Evolutionary conservation across 1,284 basidiomycete species (phyloP).

Genomic region (Austroboletus novae-zelandiae): DNA sequence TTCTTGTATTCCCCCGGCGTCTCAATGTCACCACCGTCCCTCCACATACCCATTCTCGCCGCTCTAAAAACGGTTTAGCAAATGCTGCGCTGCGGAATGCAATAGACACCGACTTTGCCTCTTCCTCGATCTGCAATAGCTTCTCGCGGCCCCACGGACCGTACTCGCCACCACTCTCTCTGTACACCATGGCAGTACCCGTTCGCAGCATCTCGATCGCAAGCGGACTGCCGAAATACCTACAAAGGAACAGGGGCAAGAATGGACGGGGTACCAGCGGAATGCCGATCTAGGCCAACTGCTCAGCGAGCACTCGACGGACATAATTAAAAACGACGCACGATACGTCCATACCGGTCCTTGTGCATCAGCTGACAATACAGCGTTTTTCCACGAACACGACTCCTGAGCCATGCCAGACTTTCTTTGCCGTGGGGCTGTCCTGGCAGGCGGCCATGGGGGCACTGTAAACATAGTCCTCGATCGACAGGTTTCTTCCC

Average conservation of each 20-base stretch:
- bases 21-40: constrained; percentile 53
- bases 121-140: constrained; percentile 55
- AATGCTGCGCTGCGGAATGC: not conserved
- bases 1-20: constrained; percentile 80
- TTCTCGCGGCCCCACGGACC: constrained; percentile 64
- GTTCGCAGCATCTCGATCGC: constrained; percentile 75
- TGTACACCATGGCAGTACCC: constrained; percentile 76
- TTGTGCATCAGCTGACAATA: constrained; percentile 69
- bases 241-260: constrained; percentile 47
- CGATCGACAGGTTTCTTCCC: too few species aligned
- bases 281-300: constrained; percentile 58
- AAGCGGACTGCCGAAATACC: constrained; percentile 49
- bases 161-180: constrained; percentile 76
- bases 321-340: constrained; percentile 32
- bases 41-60: constrained; percentile 73
- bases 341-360: constrained; percentile 83
- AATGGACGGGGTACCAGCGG: constrained; percentile 46
- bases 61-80: constrained; percentile 36
- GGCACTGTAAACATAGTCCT: constrained; percentile 40
- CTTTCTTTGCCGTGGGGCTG: constrained; percentile 75
- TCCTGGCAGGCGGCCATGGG: constrained; percentile 76
- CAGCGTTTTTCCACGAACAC: constrained; percentile 54
- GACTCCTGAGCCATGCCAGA: constrained; percentile 65
- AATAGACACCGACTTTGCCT: constrained; percentile 56
- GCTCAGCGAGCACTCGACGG: not conserved